Evolutionary conservation across 371 early-diverging fungal species (phyloP), one percentile per base, ranked within the genome.

Genomic region (Rhizopus delemar): DNA sequence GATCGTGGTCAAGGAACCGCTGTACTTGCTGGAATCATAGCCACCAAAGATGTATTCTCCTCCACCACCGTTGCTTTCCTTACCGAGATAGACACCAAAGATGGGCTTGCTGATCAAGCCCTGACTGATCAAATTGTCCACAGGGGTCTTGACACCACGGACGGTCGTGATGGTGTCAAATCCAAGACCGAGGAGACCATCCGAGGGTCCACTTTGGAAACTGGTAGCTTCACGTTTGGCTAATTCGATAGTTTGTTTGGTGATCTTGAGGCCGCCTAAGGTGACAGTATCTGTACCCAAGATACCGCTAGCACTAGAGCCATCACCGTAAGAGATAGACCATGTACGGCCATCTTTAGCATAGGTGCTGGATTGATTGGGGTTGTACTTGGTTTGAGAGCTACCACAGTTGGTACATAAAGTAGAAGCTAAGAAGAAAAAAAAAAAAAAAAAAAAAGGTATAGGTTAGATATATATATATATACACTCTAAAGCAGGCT

Each of bases 31-130:
- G 55, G 65, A 56, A 51, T 83, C 71, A 53, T 74, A 69, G 13
- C 82, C 79, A 38, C 84, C 83, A 46, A 83, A 64, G 31, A 74
- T 61, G 32, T 77, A 61, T 62, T 76, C 60, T 16, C 84, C 84
- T 29, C 68, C 68, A 6, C 72, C 65, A 16, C 72, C 63, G 8
- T 68, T 68, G 3, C 63, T 66, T n/a, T 71, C 71, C 15, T 59
- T 62, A 8, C 62, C 62, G 28, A 61, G 61, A 46, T 49, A 65
- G 22, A 59, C 60, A 54, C 73, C 73, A 58, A 71, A 76, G 29
- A 65, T 34, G 8, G 75, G 73, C 8, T 41, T 32, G n/a, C 60
- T 52, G 11, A 77, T 74, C 45, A 74, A 45, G 3, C 68, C 70
- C 45, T 74, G 73, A 36, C 66, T 54, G 51, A 77, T 69, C 60